phyloP scores from a whole-genome alignment of 495 filamentous ascomycete species.

The Amniculicola lignicola region DNA sequence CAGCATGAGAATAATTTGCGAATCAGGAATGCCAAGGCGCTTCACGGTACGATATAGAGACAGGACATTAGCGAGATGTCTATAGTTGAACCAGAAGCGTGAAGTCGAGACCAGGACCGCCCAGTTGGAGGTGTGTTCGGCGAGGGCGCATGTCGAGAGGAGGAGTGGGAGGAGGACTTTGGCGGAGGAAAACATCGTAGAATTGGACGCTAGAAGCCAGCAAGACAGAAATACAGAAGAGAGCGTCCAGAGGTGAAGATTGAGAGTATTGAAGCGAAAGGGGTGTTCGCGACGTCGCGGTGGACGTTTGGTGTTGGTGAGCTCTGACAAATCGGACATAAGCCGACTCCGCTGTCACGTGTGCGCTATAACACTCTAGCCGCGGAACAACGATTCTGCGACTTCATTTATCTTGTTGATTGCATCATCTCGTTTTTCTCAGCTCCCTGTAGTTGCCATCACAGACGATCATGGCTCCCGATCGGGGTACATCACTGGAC shows the following conservation, averaged over 20 bases:
- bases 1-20: conserved; percentile 98
- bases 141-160: conserved; percentile 48
- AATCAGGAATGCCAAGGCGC: conserved; percentile 94
- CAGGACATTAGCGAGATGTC: conserved; percentile 94
- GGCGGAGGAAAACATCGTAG: conserved; percentile 9
- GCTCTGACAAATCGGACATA: conserved; percentile 18
- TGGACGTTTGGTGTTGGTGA: conserved; percentile 18
- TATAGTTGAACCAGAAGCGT: conserved; percentile 99
- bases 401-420: not conserved
- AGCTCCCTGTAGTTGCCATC: not conserved
- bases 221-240: not conserved
- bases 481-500: conserved; percentile 19
- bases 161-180: conserved; percentile 47
- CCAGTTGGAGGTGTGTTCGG: conserved; percentile 97
- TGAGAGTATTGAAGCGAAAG: too few relatives aligned
- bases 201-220: not conserved
- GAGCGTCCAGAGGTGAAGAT: not conserved
- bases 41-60: conserved; percentile 98
- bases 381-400: conserved; percentile 11
- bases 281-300: not conserved
- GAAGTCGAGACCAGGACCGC: conserved; percentile 97
- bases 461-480: conserved; percentile 25
- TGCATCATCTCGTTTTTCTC: not conserved
- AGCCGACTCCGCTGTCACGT: not conserved
- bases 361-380: not conserved